phyloP scores from a whole-genome alignment of 2,329 filamentous ascomycete species.

The Trichoderma asperellum region DNA sequence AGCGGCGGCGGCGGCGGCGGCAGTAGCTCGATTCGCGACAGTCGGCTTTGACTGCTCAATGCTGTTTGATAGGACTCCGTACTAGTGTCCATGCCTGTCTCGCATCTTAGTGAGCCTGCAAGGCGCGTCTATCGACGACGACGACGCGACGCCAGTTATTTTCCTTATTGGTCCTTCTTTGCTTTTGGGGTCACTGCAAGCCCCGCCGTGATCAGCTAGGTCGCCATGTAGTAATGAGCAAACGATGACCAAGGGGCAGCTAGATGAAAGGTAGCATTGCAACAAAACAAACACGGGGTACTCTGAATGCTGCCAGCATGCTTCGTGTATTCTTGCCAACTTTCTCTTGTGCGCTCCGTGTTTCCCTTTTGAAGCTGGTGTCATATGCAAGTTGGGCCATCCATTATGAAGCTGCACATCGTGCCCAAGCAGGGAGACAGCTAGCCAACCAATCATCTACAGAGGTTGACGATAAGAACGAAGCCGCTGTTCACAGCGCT shows the following conservation, averaged over 20 bases:
- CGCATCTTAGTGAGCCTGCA: conserved; percentile 24
- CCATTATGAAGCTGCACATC: conserved; percentile 4
- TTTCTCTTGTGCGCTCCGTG: not conserved
- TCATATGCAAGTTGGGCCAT: conserved; percentile 10
- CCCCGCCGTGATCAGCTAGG: conserved; percentile 23
- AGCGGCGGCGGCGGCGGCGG: not conserved
- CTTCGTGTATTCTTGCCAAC: not conserved
- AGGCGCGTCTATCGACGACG: conserved; percentile 16
- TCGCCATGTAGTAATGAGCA: conserved; percentile 22
- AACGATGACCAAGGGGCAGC: conserved; percentile 13
- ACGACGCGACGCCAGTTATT: conserved; percentile 24
- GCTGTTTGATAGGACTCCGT: not conserved
- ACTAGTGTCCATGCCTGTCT: conserved; percentile 12
- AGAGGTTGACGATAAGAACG: conserved; percentile 13
- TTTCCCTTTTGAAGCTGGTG: not conserved
- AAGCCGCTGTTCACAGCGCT: not conserved
- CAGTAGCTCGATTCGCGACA: conserved; percentile 19
- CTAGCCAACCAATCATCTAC: conserved; percentile 10
- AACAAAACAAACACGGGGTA: not conserved
- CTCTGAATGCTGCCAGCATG: conserved; percentile 3
- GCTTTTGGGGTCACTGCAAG: conserved; percentile 20
- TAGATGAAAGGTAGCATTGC: conserved; percentile 20
- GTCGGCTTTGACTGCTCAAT: conserved; percentile 24
- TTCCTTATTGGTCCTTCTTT: conserved; percentile 24
- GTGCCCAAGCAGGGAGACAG: not conserved